Conservation (phyloP, 495 filamentous ascomycete genomes). For the Neurospora sp. region DNA sequence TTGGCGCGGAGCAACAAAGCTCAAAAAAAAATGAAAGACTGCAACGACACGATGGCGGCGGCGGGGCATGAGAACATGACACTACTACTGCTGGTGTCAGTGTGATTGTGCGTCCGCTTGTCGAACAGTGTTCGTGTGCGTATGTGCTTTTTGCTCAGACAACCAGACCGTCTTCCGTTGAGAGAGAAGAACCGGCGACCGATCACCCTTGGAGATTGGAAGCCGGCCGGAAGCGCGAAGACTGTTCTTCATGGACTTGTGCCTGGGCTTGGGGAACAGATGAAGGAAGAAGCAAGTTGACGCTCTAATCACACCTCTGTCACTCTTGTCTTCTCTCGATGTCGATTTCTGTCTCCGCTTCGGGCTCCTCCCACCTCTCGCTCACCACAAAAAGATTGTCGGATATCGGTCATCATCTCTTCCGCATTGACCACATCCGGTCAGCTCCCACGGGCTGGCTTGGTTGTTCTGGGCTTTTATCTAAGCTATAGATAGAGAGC, state of each 20-base stretch:
- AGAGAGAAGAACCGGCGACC: background rate
- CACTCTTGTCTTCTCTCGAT: background rate
- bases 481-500: background rate
- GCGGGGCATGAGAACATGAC: background rate
- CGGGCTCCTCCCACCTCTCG: background rate
- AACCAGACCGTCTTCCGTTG: background rate
- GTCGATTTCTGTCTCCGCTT: background rate
- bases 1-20: background rate
- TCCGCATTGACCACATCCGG: background rate
- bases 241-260: background rate
- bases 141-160: background rate
- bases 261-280: background rate
- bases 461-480: background rate
- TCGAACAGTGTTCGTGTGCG: background rate
- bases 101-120: background rate
- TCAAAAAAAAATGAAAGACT: background rate
- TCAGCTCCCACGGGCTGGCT: background rate
- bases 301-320: background rate
- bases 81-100: background rate
- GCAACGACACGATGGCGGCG: background rate
- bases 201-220: background rate
- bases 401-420: background rate
- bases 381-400: background rate
- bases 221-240: background rate
- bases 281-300: background rate